Base-by-base conservation (phyloP, 148 eudicot genomes). In the Rhododendron molle region DNA sequence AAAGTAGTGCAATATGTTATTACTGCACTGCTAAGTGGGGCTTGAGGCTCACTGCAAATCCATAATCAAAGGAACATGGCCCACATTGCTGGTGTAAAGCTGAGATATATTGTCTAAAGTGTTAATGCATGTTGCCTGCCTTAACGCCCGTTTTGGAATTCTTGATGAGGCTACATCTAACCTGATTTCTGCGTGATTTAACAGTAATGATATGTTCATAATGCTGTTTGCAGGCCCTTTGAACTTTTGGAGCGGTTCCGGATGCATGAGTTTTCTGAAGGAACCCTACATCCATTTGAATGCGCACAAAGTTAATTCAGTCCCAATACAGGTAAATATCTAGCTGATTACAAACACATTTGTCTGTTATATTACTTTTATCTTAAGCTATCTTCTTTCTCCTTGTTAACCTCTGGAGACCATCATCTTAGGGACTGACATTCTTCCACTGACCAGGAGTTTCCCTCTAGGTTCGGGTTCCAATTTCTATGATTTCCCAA, bases 211-310 rank as follows among this genome's bases (percentile, higher is more conserved):
- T 65, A 65, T 84, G 34, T 77, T 80, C 30, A 71, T 86, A 32
- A 43, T 72, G 44, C 78, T 81, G 26, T 34, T 38, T 88, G 76
- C 88, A 97, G 99, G 93, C 99, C 99, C 49, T 89, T 92, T 85
- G 99, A 94, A 87, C 92, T 97, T 84, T 87, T 95, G 91, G 99
- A 97, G 88, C 91, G 94, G 84, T 93, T 97, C 73, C 89, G 93
- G 81, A 92, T 95, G 96, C 96, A 93, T 83, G 99, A 97, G 79
- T 94, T 95, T 84, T 86, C 95, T n/a, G 98, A 93, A 93, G 98
- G 98, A 86, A 88, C 92, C 14, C 77, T 94, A 83, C 96, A 93
- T 90, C 96, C 96, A 79, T 95, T 97, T 87, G 96, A 97, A 90
- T 97, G 98, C 88, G 89, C 96, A 88, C 99, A 97, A 89, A 97